phyloP scores from a whole-genome alignment of 495 filamentous ascomycete species.

The Daldinia loculata region DNA sequence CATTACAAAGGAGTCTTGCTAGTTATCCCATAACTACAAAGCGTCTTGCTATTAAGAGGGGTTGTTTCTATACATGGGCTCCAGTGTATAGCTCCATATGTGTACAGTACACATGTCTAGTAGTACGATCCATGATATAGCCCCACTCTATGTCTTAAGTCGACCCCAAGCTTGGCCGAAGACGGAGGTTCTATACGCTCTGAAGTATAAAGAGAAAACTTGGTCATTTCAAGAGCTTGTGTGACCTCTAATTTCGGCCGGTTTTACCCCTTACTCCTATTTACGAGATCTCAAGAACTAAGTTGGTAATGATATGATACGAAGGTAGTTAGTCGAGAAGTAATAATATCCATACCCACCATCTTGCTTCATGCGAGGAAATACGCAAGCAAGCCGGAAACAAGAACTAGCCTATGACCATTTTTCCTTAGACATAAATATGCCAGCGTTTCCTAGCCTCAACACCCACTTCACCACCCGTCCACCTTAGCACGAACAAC shows the following conservation, averaged over 20 bases:
- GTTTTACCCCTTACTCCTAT: background rate
- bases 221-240: background rate
- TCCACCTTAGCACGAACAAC: background rate
- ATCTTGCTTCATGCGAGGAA: background rate
- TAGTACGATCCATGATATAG: background rate
- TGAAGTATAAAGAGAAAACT: background rate
- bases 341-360: background rate
- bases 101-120: background rate
- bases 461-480: background rate
- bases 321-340: background rate
- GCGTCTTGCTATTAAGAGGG: background rate
- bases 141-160: background rate
- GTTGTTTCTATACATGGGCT: background rate
- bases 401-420: conserved; percentile 1
- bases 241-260: background rate
- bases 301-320: background rate
- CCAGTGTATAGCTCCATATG: background rate
- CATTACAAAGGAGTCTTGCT: background rate
- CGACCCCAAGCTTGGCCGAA: background rate
- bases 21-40: background rate
- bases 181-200: background rate
- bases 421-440: background rate
- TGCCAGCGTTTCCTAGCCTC: conserved; percentile 2
- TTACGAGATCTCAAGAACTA: background rate
- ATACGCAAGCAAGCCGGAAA: background rate